phyloP scores from a whole-genome alignment of 177 flowering plant species.

The Vitis hybrid region DNA sequence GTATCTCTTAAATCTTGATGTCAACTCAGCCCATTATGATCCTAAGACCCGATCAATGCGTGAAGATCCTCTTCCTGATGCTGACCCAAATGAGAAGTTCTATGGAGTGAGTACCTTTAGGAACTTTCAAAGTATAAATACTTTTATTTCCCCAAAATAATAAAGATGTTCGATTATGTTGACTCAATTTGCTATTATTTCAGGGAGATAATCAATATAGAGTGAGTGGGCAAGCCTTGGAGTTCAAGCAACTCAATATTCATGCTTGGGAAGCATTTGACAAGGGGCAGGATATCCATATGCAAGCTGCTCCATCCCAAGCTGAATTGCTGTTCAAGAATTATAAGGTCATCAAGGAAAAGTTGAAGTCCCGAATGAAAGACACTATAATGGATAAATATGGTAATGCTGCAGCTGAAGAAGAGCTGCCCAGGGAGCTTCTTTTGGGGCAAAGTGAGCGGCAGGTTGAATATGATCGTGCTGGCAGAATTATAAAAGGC shows the following conservation, averaged over 20 bases:
- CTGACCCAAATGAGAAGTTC: slow-evolving; percentile 91
- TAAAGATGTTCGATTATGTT: background rate
- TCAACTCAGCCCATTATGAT: slow-evolving; percentile 86
- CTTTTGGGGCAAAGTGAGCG: slow-evolving; percentile 83
- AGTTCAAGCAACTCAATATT: slow-evolving; percentile 75
- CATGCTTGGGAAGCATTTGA: slow-evolving; percentile 92
- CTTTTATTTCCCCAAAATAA: too few relatives aligned
- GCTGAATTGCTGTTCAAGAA: slow-evolving; percentile 77
- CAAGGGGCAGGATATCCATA: slow-evolving; percentile 89
- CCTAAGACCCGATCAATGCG: slow-evolving; percentile 97
- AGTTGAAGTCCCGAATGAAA: slow-evolving; percentile 56
- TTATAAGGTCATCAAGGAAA: slow-evolving; percentile 67
- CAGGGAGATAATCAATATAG: slow-evolving; percentile 88
- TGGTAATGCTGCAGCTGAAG: slow-evolving; percentile 82
- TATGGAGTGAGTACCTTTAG: slow-evolving; percentile 47
- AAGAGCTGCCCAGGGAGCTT: slow-evolving; percentile 75
- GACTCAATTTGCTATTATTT: background rate
- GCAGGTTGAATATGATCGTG: slow-evolving; percentile 89
- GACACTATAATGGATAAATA: slow-evolving; percentile 87
- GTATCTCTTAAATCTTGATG: slow-evolving; percentile 85
- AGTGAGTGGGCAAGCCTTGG: slow-evolving; percentile 84
- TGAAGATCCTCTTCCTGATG: slow-evolving; percentile 96
- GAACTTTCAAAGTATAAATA: background rate
- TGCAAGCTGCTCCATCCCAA: slow-evolving; percentile 98
- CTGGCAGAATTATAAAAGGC: slow-evolving; percentile 87